Base-by-base conservation (phyloP, 78 protist genomes). In the Abeoforma whisleri region DNA sequence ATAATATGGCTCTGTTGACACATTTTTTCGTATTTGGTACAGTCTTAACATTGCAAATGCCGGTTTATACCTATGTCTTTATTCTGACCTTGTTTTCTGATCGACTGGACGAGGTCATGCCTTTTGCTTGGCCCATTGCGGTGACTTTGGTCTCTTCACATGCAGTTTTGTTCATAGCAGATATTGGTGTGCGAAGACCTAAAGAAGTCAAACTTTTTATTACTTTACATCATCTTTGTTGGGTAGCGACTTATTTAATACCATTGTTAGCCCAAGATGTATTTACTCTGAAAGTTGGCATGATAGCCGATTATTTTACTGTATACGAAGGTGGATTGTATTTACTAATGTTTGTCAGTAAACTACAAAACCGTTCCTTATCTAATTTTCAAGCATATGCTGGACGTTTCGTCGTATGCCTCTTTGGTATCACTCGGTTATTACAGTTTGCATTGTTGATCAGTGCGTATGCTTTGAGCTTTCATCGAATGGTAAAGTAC, bases 241-340 rank as follows among this genome's bases (percentile, higher is more conserved):
- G 77, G 77, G 8, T 22, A 22, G 77, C 33, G 36, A 73, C 0
- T 22, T 73, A 22, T 22, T 37, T 73, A 22, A 0, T 73, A 36
- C 77, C 77, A 0, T 36, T 73, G 22, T 34, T 73, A 36, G 0
- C 77, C 22, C 12, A 73, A 36, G 77, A 73, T 36, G 38, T 73
- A 34, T 73, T 73, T 36, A 19, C 33, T 22, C 12, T 73, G 62
- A 73, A 36, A 73, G 12, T 73, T 22, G 77, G 77, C 12, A 22
- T 73, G 22, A 36, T 73, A 22, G 77, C 77, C 12, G 77, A 73
- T 36, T 73, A 73, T 36, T 73, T 73, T 36, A 73, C 77, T 34
- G 77, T 73, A 22, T 73, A 22, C 22, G 77, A 73, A 36, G 12
- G 12, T 73, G 77, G 77, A 36, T 36, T 73, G 77, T 73, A 22